phyloP scores from a whole-genome alignment of 2,329 filamentous ascomycete species.

The Monosporascus sp. region DNA sequence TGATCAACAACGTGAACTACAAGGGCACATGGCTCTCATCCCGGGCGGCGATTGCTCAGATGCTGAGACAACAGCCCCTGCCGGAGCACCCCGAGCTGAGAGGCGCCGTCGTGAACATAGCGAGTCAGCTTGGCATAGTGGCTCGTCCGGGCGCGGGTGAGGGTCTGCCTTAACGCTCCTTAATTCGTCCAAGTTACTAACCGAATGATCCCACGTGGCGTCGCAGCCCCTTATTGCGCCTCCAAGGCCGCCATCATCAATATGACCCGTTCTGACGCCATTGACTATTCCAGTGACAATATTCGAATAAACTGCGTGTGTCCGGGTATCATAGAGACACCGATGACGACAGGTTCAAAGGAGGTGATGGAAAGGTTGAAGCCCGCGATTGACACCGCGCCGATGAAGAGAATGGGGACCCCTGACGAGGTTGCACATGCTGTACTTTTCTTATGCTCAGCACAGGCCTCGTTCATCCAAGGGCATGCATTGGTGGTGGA shows the following conservation, averaged over 20 bases:
- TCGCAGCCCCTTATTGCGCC: conserved; percentile 47
- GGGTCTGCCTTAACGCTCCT: conserved; percentile 11
- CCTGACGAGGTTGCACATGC: conserved; percentile 44
- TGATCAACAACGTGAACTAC: conserved; percentile 51
- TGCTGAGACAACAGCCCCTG: conserved; percentile 40
- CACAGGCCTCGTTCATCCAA: conserved; percentile 44
- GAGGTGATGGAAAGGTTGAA: conserved; percentile 34
- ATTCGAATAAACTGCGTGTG: conserved; percentile 35
- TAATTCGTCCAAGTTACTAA: no score
- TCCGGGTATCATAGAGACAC: conserved; percentile 41
- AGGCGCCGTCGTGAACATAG: conserved; percentile 47
- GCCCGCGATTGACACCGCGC: conserved; percentile 39
- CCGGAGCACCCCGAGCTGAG: conserved; percentile 35
- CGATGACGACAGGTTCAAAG: conserved; percentile 36
- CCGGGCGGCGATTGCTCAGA: conserved; percentile 36
- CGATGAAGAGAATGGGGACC: conserved; percentile 46
- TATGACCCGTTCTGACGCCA: conserved; percentile 51
- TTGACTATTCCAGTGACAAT: conserved; percentile 45
- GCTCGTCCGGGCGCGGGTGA: conserved; percentile 38
- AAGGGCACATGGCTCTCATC: conserved; percentile 44
- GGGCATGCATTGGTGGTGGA: conserved; percentile 48
- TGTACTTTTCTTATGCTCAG: conserved; percentile 44
- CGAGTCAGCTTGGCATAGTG: conserved; percentile 47
- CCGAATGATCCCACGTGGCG: no score
- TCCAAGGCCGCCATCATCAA: conserved; percentile 55